Percentiles rank a stretch among this genome's conserved stretches.
phyloP scores from a whole-genome alignment of 208 protist species.

The Acanthamoeba rhysodes region DNA sequence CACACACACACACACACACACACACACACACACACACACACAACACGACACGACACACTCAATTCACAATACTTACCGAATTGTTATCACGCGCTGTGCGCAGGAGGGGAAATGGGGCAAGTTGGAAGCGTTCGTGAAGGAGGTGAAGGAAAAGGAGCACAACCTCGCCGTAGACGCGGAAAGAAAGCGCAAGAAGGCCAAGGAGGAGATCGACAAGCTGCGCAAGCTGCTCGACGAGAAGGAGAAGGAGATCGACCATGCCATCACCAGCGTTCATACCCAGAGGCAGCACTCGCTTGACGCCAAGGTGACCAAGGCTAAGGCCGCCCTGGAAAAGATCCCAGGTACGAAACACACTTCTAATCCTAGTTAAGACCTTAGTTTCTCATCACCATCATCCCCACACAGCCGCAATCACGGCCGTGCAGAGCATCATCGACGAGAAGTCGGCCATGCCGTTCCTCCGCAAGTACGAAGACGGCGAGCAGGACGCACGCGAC shows the following conservation, averaged over 20 bases:
- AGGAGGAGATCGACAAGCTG: background rate
- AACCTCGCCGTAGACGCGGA: background rate
- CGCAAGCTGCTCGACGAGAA: conserved; percentile 22
- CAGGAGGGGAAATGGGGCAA: conserved; percentile 32
- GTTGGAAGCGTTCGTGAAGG: conserved; percentile 19
- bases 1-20: too few relatives aligned
- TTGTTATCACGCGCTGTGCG: background rate
- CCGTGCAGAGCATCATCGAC: background rate
- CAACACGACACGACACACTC: background rate
- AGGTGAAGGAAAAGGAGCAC: conserved; percentile 5
- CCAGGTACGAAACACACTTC: background rate
- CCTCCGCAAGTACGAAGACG: background rate
- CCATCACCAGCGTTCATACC: conserved; percentile 9
- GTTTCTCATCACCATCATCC: background rate
- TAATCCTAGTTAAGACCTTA: too few relatives aligned
- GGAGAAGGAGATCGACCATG: conserved; percentile 23
- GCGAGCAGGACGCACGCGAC: background rate
- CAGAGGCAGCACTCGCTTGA: background rate
- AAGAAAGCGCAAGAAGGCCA: background rate
- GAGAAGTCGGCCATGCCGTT: background rate
- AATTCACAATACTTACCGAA: background rate
- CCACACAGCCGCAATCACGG: background rate
- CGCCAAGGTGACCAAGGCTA: background rate
- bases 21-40: too few relatives aligned
- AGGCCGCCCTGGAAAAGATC: background rate